Percentiles rank a stretch among this genome's conserved stretches.
Evolutionary conservation across 2,329 filamentous ascomycete genomes (phyloP).

Genomic region (Diplocarpon rosae): DNA sequence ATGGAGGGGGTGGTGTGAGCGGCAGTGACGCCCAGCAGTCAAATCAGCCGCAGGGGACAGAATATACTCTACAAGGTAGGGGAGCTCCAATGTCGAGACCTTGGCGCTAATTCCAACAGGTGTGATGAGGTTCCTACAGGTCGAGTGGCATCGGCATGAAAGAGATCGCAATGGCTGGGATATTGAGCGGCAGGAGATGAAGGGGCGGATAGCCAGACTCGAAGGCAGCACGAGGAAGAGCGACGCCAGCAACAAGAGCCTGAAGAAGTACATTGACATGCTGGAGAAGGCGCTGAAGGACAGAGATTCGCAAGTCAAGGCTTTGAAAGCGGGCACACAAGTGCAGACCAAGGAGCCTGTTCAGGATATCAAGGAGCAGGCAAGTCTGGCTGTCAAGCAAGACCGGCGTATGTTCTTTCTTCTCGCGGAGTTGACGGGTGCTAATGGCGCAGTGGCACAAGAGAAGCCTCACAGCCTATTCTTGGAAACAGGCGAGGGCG

Average conservation of each 20-base stretch:
- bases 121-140: conserved; percentile 98
- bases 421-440: background rate
- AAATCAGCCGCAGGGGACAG: conserved; percentile 48
- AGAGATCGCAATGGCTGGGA: conserved; percentile 97
- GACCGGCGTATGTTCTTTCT: conserved; percentile 39
- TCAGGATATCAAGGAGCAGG: conserved; percentile 35
- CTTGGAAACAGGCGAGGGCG: conserved; percentile 35
- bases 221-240: conserved; percentile 82
- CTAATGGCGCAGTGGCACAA: conserved; percentile 11
- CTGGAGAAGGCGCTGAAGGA: conserved; percentile 81
- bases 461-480: conserved; percentile 26
- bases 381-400: conserved; percentile 41
- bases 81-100: background rate
- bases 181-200: conserved; percentile 98
- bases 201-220: conserved; percentile 85
- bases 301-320: conserved; percentile 61
- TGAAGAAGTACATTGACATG: conserved; percentile 84
- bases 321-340: conserved; percentile 33
- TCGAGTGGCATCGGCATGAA: conserved; percentile 98
- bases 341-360: conserved; percentile 31
- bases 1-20: conserved; percentile 22
- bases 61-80: conserved; percentile 61
- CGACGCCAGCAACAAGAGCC: conserved; percentile 77
- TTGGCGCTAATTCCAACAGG: conserved; percentile 43
- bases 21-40: conserved; percentile 20